These are phyloP conservation scores for Kuraishia borneana DNA, from an alignment of 805 yeast species.

Conservation along the genomic window DNA sequence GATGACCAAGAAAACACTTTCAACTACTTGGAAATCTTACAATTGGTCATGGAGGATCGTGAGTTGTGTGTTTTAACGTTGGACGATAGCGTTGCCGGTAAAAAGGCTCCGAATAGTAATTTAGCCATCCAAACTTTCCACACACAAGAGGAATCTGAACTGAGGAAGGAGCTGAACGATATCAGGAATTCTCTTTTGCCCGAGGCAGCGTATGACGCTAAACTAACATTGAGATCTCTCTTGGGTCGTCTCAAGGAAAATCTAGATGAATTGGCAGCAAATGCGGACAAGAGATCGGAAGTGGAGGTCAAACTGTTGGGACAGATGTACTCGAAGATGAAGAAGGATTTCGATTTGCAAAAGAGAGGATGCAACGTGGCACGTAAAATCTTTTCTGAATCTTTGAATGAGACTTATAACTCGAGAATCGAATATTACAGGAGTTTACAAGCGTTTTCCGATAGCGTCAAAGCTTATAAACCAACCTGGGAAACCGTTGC, in stretches of 20 bases:
- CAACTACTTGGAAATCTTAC: constrained; percentile 43
- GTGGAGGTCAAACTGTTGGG: constrained; percentile 4
- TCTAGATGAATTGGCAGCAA: constrained; percentile 14
- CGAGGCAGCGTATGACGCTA: constrained; percentile 20
- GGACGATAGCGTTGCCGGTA: constrained; percentile 7
- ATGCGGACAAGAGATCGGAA: constrained; percentile 5
- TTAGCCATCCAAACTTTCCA: background rate
- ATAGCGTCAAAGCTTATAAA: constrained; percentile 51
- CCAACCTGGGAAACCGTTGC: constrained; percentile 12
- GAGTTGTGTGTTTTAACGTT: constrained; percentile 20
- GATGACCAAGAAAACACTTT: constrained; percentile 66
- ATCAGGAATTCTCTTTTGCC: constrained; percentile 18
- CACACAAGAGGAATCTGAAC: constrained; percentile 12
- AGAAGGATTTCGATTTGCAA: constrained; percentile 29
- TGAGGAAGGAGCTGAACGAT: constrained; percentile 17
- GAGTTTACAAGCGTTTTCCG: constrained; percentile 79
- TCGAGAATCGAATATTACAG: constrained; percentile 73
- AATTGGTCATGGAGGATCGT: constrained; percentile 34
- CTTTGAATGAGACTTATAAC: constrained; percentile 60
- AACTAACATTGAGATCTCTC: constrained; percentile 23
- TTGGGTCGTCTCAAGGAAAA: constrained; percentile 17
- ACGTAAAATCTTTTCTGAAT: constrained; percentile 36
- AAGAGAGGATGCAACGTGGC: constrained; percentile 26
- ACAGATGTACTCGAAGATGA: constrained; percentile 9
- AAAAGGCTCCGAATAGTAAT: background rate